Base-by-base conservation (phyloP, 805 yeast genomes). In the Saturnispora diversa region DNA sequence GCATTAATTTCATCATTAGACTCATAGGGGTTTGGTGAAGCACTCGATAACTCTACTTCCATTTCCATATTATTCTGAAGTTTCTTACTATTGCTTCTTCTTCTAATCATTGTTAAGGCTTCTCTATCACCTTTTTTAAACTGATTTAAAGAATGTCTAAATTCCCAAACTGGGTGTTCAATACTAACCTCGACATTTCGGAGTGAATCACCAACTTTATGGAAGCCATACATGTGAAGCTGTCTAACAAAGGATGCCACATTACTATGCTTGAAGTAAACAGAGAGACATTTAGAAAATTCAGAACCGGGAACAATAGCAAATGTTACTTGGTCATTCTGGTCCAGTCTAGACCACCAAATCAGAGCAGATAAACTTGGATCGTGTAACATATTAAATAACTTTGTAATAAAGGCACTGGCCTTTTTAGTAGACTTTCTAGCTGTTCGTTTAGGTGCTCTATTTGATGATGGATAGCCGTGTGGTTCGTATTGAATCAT, bases 211-310 rank as follows among this genome's bases (percentile, higher is more conserved):
- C 64, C 73, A 6, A 74, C 79, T 63, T 88, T 87, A 60, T 88
- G 96, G 65, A 88, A 87, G 1, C 96, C 96, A 58, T 87, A 87
- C 97, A 88, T 90, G 65, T 90, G 95, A 34, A 88, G 66, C 62
- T 90, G 97, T 35, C 97, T 75, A 26, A 90, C 95, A 65, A 90
- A 90, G 45, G 90, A 79, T 19, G 95, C 86, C 22, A 88, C 86
- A 56, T 90, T 90, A 3, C 94, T 94, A 63, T 88, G 97, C 58
- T 90, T 90, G 68, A 90, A 88, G 58, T 84, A 87, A 35, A 69
- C 68, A n/a, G 82, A 76, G 37, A 82, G 56, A 1, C 74, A 73
- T 29, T 65, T 62, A 9, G 81, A 75, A 56, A 79, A 79, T 46
- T 76, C 81, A 22, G 75, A 66, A 13, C 78, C 77, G 0, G 85